Conservation (phyloP, 352 stramenopile genomes). For the Phytophthora brassicae region DNA sequence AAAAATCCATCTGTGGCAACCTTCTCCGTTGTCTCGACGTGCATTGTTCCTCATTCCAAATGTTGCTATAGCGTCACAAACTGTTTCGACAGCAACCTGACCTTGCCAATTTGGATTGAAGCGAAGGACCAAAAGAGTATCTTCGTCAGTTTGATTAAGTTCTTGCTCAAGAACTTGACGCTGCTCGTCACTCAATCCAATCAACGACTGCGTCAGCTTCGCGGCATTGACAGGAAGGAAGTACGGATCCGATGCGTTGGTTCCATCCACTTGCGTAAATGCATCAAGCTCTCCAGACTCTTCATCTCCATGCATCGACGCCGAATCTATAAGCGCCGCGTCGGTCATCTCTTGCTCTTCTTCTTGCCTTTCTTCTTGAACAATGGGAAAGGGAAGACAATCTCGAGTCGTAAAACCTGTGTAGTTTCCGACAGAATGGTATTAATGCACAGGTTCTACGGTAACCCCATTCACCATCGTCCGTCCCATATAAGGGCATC, state of each 20-base stretch:
- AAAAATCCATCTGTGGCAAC: conserved; percentile 6
- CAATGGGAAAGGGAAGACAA: too few species aligned
- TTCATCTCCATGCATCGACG: conserved; percentile 3
- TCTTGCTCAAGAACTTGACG: conserved; percentile 10
- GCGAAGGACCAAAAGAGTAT: conserved; percentile 3
- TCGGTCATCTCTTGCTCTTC: conserved; percentile 2
- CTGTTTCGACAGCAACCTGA: neutral
- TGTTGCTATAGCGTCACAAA: conserved; percentile 8
- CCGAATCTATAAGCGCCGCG: conserved; percentile 1
- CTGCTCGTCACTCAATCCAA: conserved; percentile 8
- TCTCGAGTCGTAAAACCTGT: too few species aligned
- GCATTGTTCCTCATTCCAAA: conserved; percentile 1
- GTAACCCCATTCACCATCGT: too few species aligned
- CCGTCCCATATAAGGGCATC: too few species aligned
- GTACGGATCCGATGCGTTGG: conserved; percentile 8
- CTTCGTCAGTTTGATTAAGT: conserved; percentile 7
- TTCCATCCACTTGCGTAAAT: too few species aligned
- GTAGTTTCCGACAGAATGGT: too few species aligned
- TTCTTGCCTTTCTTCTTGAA: too few species aligned
- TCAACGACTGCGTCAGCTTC: conserved; percentile 10
- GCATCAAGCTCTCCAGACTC: too few species aligned
- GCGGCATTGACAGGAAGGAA: conserved; percentile 6
- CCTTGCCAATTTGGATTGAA: conserved; percentile 7
- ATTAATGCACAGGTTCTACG: too few species aligned
- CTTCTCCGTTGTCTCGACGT: neutral